Evolutionary conservation across 2,329 filamentous ascomycete species (phyloP), one percentile per base, ranked within the genome.

Genomic region (Botrytis tulipae): DNA sequence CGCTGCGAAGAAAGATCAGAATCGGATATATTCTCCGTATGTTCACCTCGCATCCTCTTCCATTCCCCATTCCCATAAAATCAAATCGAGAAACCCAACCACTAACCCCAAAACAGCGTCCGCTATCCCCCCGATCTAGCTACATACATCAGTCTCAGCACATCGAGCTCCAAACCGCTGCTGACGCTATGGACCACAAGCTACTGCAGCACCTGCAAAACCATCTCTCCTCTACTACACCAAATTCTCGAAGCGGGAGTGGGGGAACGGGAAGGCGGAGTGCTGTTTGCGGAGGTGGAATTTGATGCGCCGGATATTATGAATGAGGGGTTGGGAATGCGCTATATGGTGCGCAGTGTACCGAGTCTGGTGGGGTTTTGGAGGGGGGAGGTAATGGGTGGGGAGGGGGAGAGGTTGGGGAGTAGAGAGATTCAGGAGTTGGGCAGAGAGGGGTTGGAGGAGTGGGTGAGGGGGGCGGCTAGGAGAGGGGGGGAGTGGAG

Each of bases 161-260:
- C 86, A 3, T 87, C 87, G 9, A 83, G 87, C 9, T 83, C 85
- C 61, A 85, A 82, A 4, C 88, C 88, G 3, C 85, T 90, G n/a
- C 78, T 90, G 72, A 89, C 88, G 1, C 82, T 90, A 59, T 91
- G 88, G 88, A 89, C 87, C 0, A 84, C 88, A 0, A 87, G 86
- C 12, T 90, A 85, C 82, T 90, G 88, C 79, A 81, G 84, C 7
- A 86, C 87, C 25, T 90, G 88, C 80, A 84, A 83, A 63, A 79
- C 81, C 46, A 83, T 90, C 37, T 81, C 82, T 7, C 88, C 88
- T 6, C 80, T 89, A 18, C 70, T 90, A 9, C 79, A 79, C 20
- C 82, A 83, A 18, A 83, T 90, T 46, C 80, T 90, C 63, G 83
- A 84, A 77, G 73, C 75, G 14, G 79, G 79, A 3, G 83, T 87